A percentile compares a stretch with the other conserved stretches of the same genome.
These are phyloP conservation scores for Mucor lusitanicus DNA, from an alignment of 371 early-diverging fungal species.

Conservation along the genomic window DNA sequence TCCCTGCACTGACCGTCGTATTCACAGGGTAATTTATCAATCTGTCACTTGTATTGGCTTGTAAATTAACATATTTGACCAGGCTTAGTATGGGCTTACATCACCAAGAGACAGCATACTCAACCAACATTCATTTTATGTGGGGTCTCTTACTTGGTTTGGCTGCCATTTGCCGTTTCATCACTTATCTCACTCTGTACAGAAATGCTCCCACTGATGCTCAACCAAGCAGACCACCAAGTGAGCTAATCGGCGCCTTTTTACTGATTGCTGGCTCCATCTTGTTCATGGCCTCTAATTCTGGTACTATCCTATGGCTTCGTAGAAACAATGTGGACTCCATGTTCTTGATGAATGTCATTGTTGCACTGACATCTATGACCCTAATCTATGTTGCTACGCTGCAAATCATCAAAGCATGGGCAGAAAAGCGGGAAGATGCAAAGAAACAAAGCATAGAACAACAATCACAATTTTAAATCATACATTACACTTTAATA, in stretches of 20 bases:
- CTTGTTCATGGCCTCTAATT: slow-evolving; percentile 55
- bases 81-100: slow-evolving; percentile 72
- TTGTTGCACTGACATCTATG: slow-evolving; percentile 45
- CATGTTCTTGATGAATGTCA: slow-evolving; percentile 55
- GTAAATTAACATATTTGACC: too few species aligned
- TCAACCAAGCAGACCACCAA: slow-evolving; percentile 45
- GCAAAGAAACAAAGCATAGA: slow-evolving; percentile 20
- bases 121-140: slow-evolving; percentile 57
- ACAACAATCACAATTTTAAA: background rate
- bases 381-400: slow-evolving; percentile 39
- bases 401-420: slow-evolving; percentile 45
- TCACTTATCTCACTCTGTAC: slow-evolving; percentile 44
- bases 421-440: slow-evolving; percentile 45
- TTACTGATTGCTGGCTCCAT: slow-evolving; percentile 48
- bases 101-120: slow-evolving; percentile 60
- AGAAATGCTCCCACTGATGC: slow-evolving; percentile 23
- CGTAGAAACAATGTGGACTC: slow-evolving; percentile 44
- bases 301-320: slow-evolving; percentile 47
- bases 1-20: slow-evolving; percentile 61
- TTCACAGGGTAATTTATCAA: too few species aligned
- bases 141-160: slow-evolving; percentile 59
- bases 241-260: slow-evolving; percentile 46
- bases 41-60: too few species aligned
- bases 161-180: slow-evolving; percentile 57
- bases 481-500: background rate